A percentile compares a stretch with the other conserved stretches of the same genome.
phyloP scores from a whole-genome alignment of 192 early-diverging fungal genomes.

The Pilaira anomala region DNA sequence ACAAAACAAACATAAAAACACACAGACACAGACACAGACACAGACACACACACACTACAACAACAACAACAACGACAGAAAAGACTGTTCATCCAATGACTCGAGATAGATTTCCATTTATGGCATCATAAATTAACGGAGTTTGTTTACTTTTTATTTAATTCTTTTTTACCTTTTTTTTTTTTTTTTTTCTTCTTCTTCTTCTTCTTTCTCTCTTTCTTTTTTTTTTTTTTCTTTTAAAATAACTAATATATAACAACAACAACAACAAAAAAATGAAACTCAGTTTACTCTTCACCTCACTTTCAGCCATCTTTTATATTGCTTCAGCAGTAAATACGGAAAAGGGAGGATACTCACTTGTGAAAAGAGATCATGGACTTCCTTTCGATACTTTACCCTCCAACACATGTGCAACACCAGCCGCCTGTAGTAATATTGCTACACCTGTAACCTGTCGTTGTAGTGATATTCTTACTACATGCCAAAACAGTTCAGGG shows the following conservation, averaged over 20 bases:
- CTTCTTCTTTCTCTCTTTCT: background rate
- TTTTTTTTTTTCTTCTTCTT: background rate
- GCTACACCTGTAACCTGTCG: slow-evolving; percentile 11
- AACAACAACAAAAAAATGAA: slow-evolving; percentile 10
- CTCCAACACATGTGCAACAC: slow-evolving; percentile 10
- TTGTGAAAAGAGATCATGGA: slow-evolving; percentile 24
- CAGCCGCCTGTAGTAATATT: slow-evolving; percentile 12
- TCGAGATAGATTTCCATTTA: too few species aligned
- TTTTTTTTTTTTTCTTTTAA: slow-evolving; percentile 1
- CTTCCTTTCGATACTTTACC: slow-evolving; percentile 27
- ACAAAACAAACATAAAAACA: too few species aligned
- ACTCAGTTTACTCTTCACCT: slow-evolving; percentile 6
- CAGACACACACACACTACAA: too few species aligned
- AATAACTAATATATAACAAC: too few species aligned
- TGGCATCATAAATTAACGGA: too few species aligned
- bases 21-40: too few species aligned
- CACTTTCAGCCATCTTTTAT: slow-evolving; percentile 7
- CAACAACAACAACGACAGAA: too few species aligned
- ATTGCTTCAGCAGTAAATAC: background rate
- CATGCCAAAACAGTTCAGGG: slow-evolving; percentile 12
- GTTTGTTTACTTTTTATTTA: too few species aligned
- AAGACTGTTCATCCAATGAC: too few species aligned
- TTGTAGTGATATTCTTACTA: slow-evolving; percentile 23
- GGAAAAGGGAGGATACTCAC: background rate
- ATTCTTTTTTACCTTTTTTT: background rate